These are phyloP conservation scores for Suillus lakei DNA, from an alignment of 768 basidiomycete species.

Conservation along the genomic window DNA sequence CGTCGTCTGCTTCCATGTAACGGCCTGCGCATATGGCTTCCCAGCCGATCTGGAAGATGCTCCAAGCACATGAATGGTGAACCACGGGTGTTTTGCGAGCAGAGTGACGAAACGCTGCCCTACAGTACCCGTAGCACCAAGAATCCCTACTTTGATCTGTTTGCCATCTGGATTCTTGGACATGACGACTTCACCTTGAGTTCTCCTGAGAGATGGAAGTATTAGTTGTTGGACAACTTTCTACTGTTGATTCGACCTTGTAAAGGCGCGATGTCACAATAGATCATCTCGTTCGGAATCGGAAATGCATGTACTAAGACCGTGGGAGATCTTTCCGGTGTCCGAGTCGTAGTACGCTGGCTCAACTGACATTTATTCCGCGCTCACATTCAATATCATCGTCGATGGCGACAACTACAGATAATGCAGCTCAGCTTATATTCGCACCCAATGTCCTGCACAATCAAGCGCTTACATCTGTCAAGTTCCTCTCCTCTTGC, in stretches of 20 bases:
- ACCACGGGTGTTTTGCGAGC: constrained; percentile 89
- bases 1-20: constrained; percentile 86
- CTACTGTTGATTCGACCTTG: neutral
- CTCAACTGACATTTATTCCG: neutral
- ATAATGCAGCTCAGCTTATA: constrained; percentile 60
- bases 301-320: neutral
- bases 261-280: neutral
- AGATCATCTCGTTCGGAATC: neutral
- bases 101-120: constrained; percentile 95
- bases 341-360: neutral
- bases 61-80: constrained; percentile 83
- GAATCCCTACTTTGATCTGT: constrained; percentile 65
- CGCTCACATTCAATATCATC: constrained; percentile 26
- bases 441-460: constrained; percentile 69
- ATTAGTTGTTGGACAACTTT: neutral
- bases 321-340: constrained; percentile 6
- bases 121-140: constrained; percentile 93
- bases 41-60: constrained; percentile 90
- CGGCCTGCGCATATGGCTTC: constrained; percentile 72
- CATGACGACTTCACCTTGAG: constrained; percentile 20
- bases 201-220: neutral
- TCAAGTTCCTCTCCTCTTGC: constrained; percentile 83
- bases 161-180: constrained; percentile 23
- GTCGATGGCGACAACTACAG: constrained; percentile 53
- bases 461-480: constrained; percentile 62